Evolutionary conservation across 2,329 filamentous ascomycete genomes (phyloP).

Genomic region (Penicillium capsulatum): DNA sequence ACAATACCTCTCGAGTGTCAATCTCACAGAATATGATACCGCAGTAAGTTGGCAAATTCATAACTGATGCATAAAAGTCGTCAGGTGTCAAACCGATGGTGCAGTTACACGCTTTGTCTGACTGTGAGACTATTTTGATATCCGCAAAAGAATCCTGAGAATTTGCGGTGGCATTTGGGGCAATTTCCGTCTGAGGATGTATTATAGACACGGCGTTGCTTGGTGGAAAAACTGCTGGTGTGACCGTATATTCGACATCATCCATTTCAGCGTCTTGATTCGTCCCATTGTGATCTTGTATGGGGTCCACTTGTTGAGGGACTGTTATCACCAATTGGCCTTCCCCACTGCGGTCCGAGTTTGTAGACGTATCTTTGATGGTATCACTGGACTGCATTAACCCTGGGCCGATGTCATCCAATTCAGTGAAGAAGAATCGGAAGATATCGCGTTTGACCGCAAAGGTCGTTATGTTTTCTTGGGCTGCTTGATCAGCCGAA

Average conservation of each 20-base stretch:
- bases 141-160: background rate
- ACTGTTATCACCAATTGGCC: background rate
- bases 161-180: too few relatives aligned
- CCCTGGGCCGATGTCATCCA: background rate
- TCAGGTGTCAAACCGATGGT: background rate
- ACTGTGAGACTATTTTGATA: background rate
- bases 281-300: too few relatives aligned
- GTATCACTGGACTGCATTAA: too few relatives aligned
- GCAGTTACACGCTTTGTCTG: background rate
- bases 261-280: background rate
- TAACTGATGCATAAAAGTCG: background rate
- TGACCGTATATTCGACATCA: background rate
- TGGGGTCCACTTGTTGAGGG: background rate
- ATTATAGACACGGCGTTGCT: background rate
- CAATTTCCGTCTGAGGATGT: too few relatives aligned
- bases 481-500: background rate
- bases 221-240: background rate
- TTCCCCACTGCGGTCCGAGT: too few relatives aligned
- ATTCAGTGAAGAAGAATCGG: slow-evolving; percentile 4
- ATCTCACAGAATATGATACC: background rate
- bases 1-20: background rate
- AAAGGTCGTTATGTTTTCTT: slow-evolving; percentile 6
- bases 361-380: too few relatives aligned
- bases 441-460: slow-evolving; percentile 10
- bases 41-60: background rate